These are phyloP conservation scores for Scutellaria galericulata DNA, from an alignment of 257 asterid species.

Conservation along the genomic window DNA sequence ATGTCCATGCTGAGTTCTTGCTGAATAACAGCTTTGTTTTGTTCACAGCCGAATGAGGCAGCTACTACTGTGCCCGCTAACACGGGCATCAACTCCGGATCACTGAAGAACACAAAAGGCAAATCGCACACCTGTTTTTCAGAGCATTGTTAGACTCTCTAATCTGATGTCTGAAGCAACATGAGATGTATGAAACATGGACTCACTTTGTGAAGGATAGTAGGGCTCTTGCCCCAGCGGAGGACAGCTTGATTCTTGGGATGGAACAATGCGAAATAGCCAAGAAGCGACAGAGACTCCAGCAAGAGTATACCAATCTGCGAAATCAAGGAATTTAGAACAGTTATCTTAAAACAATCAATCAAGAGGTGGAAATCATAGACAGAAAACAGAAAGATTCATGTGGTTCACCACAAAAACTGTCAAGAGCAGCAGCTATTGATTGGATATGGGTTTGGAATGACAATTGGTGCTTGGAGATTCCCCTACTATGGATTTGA, in stretches of 20 bases:
- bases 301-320: conserved; percentile 84
- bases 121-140: conserved; percentile 84
- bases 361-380: not conserved
- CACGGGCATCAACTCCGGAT: conserved; percentile 90
- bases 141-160: conserved; percentile 37
- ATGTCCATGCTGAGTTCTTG: conserved; percentile 98
- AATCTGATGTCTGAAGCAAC: not conserved
- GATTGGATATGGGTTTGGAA: too few species aligned
- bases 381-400: too few species aligned
- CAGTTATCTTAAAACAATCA: conserved; percentile 24
- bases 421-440: too few species aligned
- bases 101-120: conserved; percentile 92
- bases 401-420: too few species aligned
- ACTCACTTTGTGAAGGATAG: conserved; percentile 95
- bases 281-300: conserved; percentile 85
- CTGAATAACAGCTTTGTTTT: conserved; percentile 86
- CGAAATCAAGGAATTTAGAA: conserved; percentile 15
- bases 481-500: too few species aligned
- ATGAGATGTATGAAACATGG: not conserved
- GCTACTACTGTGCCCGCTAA: conserved; percentile 85
- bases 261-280: conserved; percentile 89
- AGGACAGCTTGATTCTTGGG: conserved; percentile 93
- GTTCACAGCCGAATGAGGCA: conserved; percentile 89
- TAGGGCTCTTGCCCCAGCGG: conserved; percentile 99
- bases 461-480: too few species aligned